Evolutionary conservation across 139 green algal genomes (phyloP).

Genomic region (Klebsormidium nitens): DNA sequence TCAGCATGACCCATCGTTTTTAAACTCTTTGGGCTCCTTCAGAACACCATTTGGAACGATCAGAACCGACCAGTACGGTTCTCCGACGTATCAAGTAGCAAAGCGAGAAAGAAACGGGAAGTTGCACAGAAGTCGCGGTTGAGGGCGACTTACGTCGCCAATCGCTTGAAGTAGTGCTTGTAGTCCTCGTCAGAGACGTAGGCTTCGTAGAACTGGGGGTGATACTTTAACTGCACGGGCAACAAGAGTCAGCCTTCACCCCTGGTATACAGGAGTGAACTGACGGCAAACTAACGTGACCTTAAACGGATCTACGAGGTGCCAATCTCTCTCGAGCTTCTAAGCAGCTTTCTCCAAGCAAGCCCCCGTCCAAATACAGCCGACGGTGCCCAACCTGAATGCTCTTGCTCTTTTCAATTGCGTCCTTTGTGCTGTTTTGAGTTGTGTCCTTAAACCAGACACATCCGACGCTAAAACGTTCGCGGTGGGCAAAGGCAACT

Average conservation of each 20-base stretch:
- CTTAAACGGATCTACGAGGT: too few relatives aligned
- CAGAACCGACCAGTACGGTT: background rate
- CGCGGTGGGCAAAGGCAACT: too few relatives aligned
- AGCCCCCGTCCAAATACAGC: too few relatives aligned
- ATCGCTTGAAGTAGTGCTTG: constrained; percentile 48
- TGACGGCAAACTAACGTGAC: too few relatives aligned
- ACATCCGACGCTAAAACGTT: too few relatives aligned
- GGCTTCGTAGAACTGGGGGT: constrained; percentile 48
- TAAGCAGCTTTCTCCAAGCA: too few relatives aligned
- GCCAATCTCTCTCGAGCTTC: too few relatives aligned
- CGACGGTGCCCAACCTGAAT: too few relatives aligned
- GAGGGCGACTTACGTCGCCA: constrained; percentile 19
- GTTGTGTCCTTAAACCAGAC: too few relatives aligned
- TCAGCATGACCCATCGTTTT: background rate
- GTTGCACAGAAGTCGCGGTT: constrained; percentile 35
- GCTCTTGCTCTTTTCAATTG: too few relatives aligned
- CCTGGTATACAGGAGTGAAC: too few relatives aligned
- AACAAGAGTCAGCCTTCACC: background rate
- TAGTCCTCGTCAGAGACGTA: constrained; percentile 56
- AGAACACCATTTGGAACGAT: constrained; percentile 15
- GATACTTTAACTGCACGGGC: constrained; percentile 41
- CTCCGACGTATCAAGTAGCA: background rate
- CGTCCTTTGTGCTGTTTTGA: too few relatives aligned
- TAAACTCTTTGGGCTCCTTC: constrained; percentile 4
- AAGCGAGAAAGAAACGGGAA: background rate